A percentile compares a stretch with the other conserved stretches of the same genome.
phyloP scores from a whole-genome alignment of 371 early-diverging fungal genomes.

The Batrachochytrium dendrobatidis region DNA sequence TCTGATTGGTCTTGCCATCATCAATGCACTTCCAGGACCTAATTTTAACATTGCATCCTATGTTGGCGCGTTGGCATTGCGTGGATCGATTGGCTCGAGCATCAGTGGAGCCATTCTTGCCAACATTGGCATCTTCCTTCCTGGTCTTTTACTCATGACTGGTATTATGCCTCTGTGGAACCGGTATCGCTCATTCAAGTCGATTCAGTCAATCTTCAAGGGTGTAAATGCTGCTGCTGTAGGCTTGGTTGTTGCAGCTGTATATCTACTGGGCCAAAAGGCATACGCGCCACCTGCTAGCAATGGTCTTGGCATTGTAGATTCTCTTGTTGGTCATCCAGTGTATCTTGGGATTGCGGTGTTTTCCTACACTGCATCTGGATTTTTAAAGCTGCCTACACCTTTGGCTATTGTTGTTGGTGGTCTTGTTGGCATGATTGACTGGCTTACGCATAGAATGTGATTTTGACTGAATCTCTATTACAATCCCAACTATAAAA shows the following conservation, averaged over 20 bases:
- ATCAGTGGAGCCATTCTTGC: constrained; percentile 44
- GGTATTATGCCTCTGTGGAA: constrained; percentile 54
- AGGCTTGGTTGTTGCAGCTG: constrained; percentile 51
- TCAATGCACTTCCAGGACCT: constrained; percentile 55
- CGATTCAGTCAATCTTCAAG: constrained; percentile 35
- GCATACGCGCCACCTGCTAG: constrained; percentile 14
- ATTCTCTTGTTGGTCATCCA: constrained; percentile 5
- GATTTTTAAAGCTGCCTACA: constrained; percentile 12
- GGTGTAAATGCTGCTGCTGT: constrained; percentile 55
- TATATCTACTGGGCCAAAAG: constrained; percentile 35
- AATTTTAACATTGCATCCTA: constrained; percentile 58
- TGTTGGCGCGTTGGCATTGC: constrained; percentile 48
- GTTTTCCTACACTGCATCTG: constrained; percentile 10
- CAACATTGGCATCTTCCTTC: constrained; percentile 47
- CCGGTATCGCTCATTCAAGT: constrained; percentile 27
- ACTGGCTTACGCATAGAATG: constrained; percentile 7
- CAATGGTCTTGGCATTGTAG: constrained; percentile 3
- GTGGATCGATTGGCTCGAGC: constrained; percentile 12
- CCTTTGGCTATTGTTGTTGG: constrained; percentile 13
- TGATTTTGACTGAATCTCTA: too few species aligned
- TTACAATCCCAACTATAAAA: too few species aligned
- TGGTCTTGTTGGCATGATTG: constrained; percentile 12
- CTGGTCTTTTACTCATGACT: constrained; percentile 48
- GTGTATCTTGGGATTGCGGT: constrained; percentile 10
- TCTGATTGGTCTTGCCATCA: constrained; percentile 52